These are phyloP conservation scores for Populus tremula DNA, from an alignment of 345 rosid genomes.

Conservation along the genomic window DNA sequence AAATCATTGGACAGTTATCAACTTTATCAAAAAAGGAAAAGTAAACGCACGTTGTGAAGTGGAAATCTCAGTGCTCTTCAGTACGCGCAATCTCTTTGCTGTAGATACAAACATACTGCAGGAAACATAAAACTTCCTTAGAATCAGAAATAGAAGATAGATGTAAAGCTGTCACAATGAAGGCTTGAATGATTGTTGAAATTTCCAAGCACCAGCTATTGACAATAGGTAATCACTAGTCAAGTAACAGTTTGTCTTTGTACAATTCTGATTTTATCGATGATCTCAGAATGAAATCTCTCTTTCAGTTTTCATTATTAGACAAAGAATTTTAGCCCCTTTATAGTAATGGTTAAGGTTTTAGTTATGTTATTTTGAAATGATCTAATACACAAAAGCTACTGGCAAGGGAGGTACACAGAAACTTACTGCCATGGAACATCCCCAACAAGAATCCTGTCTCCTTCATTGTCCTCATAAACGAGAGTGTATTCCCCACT, in stretches of 20 bases:
- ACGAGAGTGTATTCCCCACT: constrained; percentile 38
- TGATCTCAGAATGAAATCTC: too few relatives aligned
- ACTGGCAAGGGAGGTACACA: background rate
- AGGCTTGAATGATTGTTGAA: background rate
- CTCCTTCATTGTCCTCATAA: constrained; percentile 53
- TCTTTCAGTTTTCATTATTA: too few relatives aligned
- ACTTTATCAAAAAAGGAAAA: background rate
- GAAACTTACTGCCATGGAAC: constrained; percentile 47
- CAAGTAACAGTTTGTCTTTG: too few relatives aligned
- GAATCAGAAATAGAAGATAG: background rate
- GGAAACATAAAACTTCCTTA: background rate
- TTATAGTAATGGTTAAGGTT: background rate
- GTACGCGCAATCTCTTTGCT: constrained; percentile 44
- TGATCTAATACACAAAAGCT: too few relatives aligned
- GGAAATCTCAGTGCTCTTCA: constrained; percentile 33
- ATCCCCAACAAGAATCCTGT: constrained; percentile 49
- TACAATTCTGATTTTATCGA: too few relatives aligned
- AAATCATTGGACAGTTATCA: background rate
- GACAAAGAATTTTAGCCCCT: background rate
- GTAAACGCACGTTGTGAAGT: constrained; percentile 16
- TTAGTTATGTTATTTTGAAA: background rate
- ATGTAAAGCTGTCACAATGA: background rate
- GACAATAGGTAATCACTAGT: background rate
- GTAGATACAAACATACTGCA: constrained; percentile 49
- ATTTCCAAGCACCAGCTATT: background rate